Evolutionary conservation across 169 alveolate genomes (phyloP).

Genomic region (Plasmodium relictum): DNA sequence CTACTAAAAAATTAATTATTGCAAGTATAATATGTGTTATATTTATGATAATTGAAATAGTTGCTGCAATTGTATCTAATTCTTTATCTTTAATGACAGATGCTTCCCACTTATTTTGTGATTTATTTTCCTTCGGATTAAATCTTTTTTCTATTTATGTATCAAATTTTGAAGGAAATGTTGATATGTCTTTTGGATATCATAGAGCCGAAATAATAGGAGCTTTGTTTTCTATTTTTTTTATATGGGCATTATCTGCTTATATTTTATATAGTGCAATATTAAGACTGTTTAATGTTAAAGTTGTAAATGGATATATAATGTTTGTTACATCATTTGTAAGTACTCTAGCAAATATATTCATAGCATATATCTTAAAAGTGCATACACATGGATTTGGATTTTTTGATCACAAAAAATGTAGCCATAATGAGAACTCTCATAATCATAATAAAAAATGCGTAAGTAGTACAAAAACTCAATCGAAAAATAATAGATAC

Average conservation of each 20-base stretch:
- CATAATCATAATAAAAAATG: neutral
- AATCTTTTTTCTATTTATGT: slow-evolving; percentile 92
- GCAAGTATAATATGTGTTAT: slow-evolving; percentile 82
- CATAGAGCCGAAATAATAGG: slow-evolving; percentile 97
- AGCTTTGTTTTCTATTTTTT: slow-evolving; percentile 92
- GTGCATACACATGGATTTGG: slow-evolving; percentile 87
- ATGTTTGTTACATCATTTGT: slow-evolving; percentile 95
- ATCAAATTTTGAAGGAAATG: slow-evolving; percentile 91
- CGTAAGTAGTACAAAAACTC: neutral
- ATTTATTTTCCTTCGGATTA: slow-evolving; percentile 92
- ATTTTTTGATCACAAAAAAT: slow-evolving; percentile 34
- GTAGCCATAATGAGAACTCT: slow-evolving; percentile 27
- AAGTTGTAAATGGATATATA: slow-evolving; percentile 91
- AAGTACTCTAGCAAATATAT: slow-evolving; percentile 94
- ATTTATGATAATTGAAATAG: slow-evolving; percentile 88
- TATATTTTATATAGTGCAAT: slow-evolving; percentile 94
- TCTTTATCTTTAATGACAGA: slow-evolving; percentile 94
- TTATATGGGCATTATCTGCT: slow-evolving; percentile 95
- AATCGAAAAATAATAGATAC: slow-evolving; percentile 19
- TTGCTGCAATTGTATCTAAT: slow-evolving; percentile 91
- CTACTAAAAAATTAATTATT: slow-evolving; percentile 63
- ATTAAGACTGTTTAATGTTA: slow-evolving; percentile 89
- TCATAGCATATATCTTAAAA: slow-evolving; percentile 91
- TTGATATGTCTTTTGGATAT: slow-evolving; percentile 93
- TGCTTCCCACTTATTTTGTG: slow-evolving; percentile 97